phyloP scores from a whole-genome alignment of 2,329 filamentous ascomycete species.

The Karstenula rhodostoma region DNA sequence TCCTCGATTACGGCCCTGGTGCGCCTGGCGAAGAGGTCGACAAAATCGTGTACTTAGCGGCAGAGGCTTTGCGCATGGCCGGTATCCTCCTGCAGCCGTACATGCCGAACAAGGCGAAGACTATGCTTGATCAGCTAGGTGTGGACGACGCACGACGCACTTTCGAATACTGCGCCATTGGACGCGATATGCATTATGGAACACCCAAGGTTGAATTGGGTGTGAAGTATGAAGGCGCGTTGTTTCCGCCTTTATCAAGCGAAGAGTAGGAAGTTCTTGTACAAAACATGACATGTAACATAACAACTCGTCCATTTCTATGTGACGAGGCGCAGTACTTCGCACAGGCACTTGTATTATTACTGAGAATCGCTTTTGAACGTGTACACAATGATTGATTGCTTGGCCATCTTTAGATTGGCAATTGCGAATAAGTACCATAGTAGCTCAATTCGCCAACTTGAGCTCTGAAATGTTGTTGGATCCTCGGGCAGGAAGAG shows the following conservation, averaged over 20 bases:
- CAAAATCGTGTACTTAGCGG: constrained; percentile 70
- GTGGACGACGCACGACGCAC: constrained; percentile 70
- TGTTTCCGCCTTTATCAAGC: constrained; percentile 59
- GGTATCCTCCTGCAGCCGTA: constrained; percentile 90
- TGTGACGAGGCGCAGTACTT: neutral
- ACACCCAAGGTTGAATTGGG: constrained; percentile 51
- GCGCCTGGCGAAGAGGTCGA: constrained; percentile 44
- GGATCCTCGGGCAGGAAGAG: no score
- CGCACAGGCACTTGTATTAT: neutral
- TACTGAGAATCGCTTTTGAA: neutral
- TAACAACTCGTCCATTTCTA: neutral
- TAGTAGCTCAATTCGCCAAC: neutral
- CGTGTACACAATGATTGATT: neutral
- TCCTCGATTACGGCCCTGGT: constrained; percentile 46
- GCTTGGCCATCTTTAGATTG: neutral
- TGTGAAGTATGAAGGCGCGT: constrained; percentile 53
- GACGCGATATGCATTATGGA: constrained; percentile 76
- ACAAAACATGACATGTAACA: neutral
- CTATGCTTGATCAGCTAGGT: constrained; percentile 79
- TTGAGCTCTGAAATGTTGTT: no score
- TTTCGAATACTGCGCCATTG: constrained; percentile 68
- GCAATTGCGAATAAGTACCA: neutral
- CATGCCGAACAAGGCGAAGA: constrained; percentile 79
- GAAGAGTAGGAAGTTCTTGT: constrained; percentile 25
- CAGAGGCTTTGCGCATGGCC: constrained; percentile 79